A percentile compares a stretch with the other conserved stretches of the same genome.
These are phyloP conservation scores for Fusarium equiseti DNA, from an alignment of 2,329 filamentous ascomycete species.

Conservation along the genomic window DNA sequence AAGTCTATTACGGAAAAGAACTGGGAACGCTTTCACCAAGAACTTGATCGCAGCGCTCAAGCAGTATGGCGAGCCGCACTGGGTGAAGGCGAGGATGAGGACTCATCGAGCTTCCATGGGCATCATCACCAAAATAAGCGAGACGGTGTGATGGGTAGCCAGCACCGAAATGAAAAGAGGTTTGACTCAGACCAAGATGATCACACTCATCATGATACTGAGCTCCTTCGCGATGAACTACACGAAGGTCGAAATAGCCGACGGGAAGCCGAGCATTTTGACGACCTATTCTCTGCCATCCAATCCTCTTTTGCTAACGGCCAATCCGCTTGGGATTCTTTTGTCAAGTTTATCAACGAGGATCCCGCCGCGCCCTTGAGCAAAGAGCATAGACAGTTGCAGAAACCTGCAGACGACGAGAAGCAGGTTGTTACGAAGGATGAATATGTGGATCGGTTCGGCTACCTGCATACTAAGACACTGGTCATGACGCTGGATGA, in stretches of 20 bases:
- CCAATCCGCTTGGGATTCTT: constrained; percentile 56
- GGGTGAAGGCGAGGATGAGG: constrained; percentile 26
- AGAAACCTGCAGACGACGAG: constrained; percentile 31
- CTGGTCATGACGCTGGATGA: constrained; percentile 56
- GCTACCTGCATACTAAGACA: constrained; percentile 58
- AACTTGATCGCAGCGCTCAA: constrained; percentile 48
- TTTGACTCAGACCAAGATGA: constrained; percentile 9
- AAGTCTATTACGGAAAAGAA: constrained; percentile 36
- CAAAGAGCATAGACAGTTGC: constrained; percentile 13
- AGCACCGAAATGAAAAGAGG: constrained; percentile 18
- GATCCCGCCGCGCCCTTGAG: constrained; percentile 18
- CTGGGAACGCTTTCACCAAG: constrained; percentile 50
- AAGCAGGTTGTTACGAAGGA: constrained; percentile 54
- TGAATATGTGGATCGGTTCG: constrained; percentile 58
- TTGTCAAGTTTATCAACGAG: constrained; percentile 54
- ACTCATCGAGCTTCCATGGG: constrained; percentile 22
- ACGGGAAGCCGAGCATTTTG: constrained; percentile 52
- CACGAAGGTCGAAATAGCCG: constrained; percentile 10
- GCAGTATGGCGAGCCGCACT: constrained; percentile 46
- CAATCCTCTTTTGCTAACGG: constrained; percentile 54
- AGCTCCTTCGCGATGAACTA: constrained; percentile 21
- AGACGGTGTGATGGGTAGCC: not conserved
- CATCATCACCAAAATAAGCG: constrained; percentile 4
- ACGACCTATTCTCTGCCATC: constrained; percentile 57
- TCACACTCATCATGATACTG: not conserved